Conservation (phyloP, 2,329 filamentous ascomycete genomes). For the Pseudogymnoascus sp. region DNA sequence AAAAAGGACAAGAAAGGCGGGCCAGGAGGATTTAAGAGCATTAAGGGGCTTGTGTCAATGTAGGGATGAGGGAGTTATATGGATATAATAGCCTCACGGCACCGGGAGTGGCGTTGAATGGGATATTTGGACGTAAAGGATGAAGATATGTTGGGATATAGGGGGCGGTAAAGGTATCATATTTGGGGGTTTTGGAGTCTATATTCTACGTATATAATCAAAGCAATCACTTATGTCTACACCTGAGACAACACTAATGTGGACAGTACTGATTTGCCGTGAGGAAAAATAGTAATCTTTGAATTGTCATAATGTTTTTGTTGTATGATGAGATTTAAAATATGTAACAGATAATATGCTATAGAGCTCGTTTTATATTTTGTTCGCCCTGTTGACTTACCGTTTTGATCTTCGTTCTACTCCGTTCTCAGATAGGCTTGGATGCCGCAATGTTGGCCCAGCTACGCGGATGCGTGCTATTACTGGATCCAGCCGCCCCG, state of each 20-base stretch:
- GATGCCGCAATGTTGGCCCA: conserved; percentile 2
- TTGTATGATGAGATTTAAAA: neutral
- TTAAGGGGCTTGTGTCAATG: conserved; percentile 23
- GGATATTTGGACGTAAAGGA: neutral
- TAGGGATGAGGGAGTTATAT: neutral
- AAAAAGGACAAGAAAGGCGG: conserved; percentile 39
- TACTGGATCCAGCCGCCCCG: neutral
- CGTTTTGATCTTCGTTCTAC: neutral
- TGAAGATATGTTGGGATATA: neutral
- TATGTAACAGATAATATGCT: neutral
- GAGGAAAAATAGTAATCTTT: neutral
- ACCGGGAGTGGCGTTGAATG: neutral
- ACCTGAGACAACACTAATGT: neutral
- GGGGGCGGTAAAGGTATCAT: neutral
- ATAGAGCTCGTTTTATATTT: neutral
- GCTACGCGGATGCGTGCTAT: neutral
- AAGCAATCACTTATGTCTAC: neutral
- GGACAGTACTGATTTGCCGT: neutral
- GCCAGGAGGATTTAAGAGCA: conserved; percentile 31
- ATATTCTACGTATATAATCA: neutral
- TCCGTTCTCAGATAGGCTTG: neutral
- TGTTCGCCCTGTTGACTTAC: neutral
- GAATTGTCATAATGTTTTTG: neutral
- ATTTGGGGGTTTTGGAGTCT: neutral
- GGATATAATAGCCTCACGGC: conserved; percentile 2